Conservation (phyloP, 2,329 filamentous ascomycete species). For the Paramyrothecium sp. region DNA sequence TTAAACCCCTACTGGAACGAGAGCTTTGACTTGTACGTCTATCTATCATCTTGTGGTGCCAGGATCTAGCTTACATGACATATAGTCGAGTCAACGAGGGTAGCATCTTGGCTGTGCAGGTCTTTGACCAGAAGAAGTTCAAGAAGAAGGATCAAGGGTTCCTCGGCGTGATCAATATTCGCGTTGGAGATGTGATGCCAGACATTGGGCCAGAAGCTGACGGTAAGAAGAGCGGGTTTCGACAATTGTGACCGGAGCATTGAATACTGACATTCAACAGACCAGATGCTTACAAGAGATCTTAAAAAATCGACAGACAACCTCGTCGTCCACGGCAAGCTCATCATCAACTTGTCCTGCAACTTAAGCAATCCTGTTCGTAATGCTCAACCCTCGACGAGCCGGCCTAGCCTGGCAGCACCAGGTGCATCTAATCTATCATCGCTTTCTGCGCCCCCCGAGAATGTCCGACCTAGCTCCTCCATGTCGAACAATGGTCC, state of each 20-base stretch:
- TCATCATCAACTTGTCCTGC: constrained; percentile 94
- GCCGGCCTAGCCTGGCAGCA: constrained; percentile 43
- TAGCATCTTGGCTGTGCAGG: constrained; percentile 94
- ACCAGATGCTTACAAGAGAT: constrained; percentile 98
- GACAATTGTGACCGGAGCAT: constrained; percentile 9
- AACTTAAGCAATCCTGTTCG: constrained; percentile 74
- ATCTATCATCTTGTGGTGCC: constrained; percentile 5
- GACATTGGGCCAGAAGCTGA: constrained; percentile 87
- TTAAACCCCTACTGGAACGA: constrained; percentile 99
- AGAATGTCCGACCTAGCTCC: constrained; percentile 51
- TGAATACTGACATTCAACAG: constrained; percentile 48
- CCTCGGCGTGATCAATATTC: constrained; percentile 94
- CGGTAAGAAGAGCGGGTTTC: constrained; percentile 56
- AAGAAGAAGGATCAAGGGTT: constrained; percentile 99
- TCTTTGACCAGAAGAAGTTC: constrained; percentile 99
- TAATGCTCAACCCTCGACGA: constrained; percentile 41
- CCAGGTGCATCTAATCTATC: constrained; percentile 44
- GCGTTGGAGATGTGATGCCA: constrained; percentile 84
- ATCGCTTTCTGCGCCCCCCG: constrained; percentile 38
- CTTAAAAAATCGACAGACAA: constrained; percentile 98
- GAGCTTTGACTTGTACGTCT: constrained; percentile 89
- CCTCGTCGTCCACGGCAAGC: constrained; percentile 93
- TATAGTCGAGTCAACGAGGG: constrained; percentile 85
- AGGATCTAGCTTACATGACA: background rate
- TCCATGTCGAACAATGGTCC: constrained; percentile 51